phyloP scores from a whole-genome alignment of 83 land plant species.

The Picea mariana region DNA sequence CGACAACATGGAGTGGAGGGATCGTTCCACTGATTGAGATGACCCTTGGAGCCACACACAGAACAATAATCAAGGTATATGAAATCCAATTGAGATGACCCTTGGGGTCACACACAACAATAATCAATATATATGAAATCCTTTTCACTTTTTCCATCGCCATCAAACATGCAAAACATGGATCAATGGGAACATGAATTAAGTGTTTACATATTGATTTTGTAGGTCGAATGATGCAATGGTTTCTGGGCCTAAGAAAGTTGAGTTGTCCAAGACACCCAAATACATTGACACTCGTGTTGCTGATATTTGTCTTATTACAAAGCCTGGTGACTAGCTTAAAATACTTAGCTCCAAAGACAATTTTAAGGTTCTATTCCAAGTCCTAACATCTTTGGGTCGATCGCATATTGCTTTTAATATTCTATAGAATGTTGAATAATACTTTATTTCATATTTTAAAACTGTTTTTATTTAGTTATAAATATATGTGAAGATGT shows the following conservation, averaged over 20 bases:
- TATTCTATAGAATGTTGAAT: neutral
- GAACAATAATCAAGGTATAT: no score
- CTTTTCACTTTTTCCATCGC: no score
- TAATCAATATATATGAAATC: no score
- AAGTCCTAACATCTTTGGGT: neutral
- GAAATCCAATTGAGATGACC: no score
- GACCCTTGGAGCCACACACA: no score
- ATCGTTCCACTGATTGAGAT: no score
- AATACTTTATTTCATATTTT: neutral
- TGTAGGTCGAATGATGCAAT: constrained; percentile 10
- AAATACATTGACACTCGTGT: constrained; percentile 53
- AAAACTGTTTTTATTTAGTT: neutral
- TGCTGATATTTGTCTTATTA: constrained; percentile 42
- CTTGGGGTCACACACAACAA: no score
- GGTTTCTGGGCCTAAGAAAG: constrained; percentile 27
- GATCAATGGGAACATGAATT: neutral
- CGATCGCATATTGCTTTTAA: neutral
- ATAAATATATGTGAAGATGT: neutral
- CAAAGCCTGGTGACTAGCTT: constrained; percentile 32
- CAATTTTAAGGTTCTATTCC: constrained; percentile 33
- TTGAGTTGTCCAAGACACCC: constrained; percentile 25
- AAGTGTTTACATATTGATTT: neutral
- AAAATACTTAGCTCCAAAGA: constrained; percentile 34
- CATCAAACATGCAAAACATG: no score
- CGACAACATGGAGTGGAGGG: no score